phyloP scores from a whole-genome alignment of 495 filamentous ascomycete species.

The Chaetomium fimeti region DNA sequence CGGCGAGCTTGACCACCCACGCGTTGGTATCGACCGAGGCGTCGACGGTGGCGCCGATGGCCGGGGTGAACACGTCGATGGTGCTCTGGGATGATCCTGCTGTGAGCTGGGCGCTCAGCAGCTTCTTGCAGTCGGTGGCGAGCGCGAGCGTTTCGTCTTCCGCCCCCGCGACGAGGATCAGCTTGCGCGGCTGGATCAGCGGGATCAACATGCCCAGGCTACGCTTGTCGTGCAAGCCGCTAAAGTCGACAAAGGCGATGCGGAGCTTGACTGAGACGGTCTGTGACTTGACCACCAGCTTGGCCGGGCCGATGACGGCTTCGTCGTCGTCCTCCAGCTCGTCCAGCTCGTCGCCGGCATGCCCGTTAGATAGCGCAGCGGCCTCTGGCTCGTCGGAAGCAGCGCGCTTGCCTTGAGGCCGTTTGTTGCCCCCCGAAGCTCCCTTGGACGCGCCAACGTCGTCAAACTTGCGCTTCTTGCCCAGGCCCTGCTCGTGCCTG shows the following conservation, averaged over 20 bases:
- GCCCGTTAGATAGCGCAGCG: conserved; percentile 42
- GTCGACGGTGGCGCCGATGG: conserved; percentile 66
- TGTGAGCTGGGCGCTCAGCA: conserved; percentile 57
- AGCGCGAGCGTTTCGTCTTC: conserved; percentile 72
- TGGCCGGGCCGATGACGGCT: conserved; percentile 67
- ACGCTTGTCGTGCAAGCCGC: conserved; percentile 87
- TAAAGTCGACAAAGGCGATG: conserved; percentile 86
- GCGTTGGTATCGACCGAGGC: conserved; percentile 97
- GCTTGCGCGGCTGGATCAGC: conserved; percentile 86
- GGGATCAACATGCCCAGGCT: conserved; percentile 93
- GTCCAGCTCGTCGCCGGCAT: conserved; percentile 52
- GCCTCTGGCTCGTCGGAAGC: conserved; percentile 41
- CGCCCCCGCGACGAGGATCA: conserved; percentile 82
- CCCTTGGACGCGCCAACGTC: conserved; percentile 56
- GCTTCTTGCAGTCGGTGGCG: conserved; percentile 75
- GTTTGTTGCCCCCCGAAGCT: conserved; percentile 39
- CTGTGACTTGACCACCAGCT: conserved; percentile 60
- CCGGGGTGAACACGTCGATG: conserved; percentile 75
- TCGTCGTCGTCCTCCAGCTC: conserved; percentile 56
- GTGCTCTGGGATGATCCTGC: conserved; percentile 40
- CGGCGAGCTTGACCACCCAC: conserved; percentile 88
- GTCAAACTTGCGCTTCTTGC: conserved; percentile 93
- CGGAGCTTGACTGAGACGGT: conserved; percentile 65
- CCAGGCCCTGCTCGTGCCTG: conserved; percentile 62
- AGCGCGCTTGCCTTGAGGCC: conserved; percentile 39